Conservation (phyloP, 2,329 filamentous ascomycete genomes). For the Nothopassalora personata region DNA sequence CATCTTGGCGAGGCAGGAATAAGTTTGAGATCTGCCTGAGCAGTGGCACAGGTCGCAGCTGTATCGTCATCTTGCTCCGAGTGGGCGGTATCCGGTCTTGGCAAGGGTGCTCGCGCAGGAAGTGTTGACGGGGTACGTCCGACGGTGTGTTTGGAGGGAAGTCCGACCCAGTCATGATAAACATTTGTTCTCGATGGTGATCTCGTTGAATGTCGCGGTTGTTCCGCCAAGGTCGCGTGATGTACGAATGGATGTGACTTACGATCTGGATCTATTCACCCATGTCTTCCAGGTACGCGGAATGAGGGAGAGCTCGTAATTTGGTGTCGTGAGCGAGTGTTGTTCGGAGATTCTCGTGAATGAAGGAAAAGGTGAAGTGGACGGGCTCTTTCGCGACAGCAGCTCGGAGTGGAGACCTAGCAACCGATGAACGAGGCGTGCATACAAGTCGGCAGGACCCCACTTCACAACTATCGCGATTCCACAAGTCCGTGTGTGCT, state of each 20-base stretch:
- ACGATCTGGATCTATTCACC: slow-evolving; percentile 1
- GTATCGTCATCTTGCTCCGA: not conserved
- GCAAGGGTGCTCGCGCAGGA: not conserved
- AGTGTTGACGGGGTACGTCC: not conserved
- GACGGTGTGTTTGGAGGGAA: not conserved
- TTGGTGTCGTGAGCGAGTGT: not conserved
- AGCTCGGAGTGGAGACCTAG: not conserved
- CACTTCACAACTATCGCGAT: not conserved
- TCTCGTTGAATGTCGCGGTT: not conserved
- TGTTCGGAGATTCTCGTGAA: not conserved
- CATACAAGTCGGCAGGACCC: not conserved
- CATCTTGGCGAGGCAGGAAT: not conserved
- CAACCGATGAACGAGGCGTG: not conserved
- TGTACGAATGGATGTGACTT: not conserved
- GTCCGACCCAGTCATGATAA: not conserved
- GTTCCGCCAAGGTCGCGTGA: not conserved
- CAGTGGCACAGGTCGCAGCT: not conserved
- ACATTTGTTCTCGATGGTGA: not conserved
- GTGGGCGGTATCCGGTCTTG: not conserved
- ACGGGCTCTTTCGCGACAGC: not conserved
- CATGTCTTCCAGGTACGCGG: not conserved
- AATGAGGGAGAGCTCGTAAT: not conserved
- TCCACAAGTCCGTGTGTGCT: not conserved
- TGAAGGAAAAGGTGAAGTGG: slow-evolving; percentile 1
- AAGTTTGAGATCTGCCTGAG: not conserved